A percentile compares a stretch with the other conserved stretches of the same genome.
phyloP scores from a whole-genome alignment of 2,329 filamentous ascomycete species.

The Neospermospora avenae region DNA sequence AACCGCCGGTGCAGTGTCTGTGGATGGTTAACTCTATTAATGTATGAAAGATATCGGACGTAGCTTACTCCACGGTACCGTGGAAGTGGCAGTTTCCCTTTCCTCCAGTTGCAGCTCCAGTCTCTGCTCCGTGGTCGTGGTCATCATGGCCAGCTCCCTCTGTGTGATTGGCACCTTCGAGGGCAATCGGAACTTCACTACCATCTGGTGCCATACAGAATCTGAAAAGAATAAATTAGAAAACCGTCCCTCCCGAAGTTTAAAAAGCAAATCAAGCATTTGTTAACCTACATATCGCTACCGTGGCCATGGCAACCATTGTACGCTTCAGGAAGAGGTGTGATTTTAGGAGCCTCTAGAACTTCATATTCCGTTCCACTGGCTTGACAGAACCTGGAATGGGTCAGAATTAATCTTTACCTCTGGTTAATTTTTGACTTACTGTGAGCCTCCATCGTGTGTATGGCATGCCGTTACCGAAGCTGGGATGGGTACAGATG shows the following conservation, averaged over 20 bases:
- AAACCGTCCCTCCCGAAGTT: not conserved
- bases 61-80: conserved; percentile 66
- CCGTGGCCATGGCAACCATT: conserved; percentile 64
- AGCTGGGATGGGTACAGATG: not conserved
- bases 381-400: conserved; percentile 42
- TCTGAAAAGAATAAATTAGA: conserved; percentile 37
- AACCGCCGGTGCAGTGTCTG: conserved; percentile 29
- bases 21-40: conserved; percentile 19
- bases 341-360: conserved; percentile 49
- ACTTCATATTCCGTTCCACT: conserved; percentile 42
- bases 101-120: conserved; percentile 22
- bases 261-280: not conserved
- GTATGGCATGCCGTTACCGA: conserved; percentile 51
- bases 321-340: conserved; percentile 55
- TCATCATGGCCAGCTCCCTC: conserved; percentile 22
- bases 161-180: conserved; percentile 20
- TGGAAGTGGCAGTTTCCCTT: conserved; percentile 65
- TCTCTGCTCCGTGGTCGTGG: not conserved
- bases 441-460: conserved; percentile 43
- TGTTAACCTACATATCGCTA: conserved; percentile 46
- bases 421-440: not conserved
- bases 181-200: conserved; percentile 55
- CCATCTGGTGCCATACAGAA: conserved; percentile 60
- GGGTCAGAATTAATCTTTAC: not conserved
- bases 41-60: not conserved